Evolutionary conservation across 2,329 filamentous ascomycete genomes (phyloP).

Genomic region (Cordyceps cateniannulata): DNA sequence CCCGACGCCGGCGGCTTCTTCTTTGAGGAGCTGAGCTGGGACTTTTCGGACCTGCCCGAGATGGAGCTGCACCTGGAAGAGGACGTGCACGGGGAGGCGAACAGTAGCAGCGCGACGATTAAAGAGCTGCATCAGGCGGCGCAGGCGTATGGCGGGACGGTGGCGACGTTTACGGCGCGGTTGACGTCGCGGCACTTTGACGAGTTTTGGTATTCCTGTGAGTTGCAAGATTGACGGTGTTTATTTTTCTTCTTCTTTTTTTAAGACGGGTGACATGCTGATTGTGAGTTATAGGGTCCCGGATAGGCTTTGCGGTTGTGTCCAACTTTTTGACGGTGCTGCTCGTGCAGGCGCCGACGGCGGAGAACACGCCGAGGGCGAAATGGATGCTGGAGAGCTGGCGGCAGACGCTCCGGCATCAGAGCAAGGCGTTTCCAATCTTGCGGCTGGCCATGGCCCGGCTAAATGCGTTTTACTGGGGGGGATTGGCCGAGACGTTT

Average conservation of each 20-base stretch:
- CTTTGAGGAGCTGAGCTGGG: constrained; percentile 14
- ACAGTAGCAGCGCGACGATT: constrained; percentile 8
- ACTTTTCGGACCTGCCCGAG: constrained; percentile 13
- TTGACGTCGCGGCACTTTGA: constrained; percentile 14
- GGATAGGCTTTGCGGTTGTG: constrained; percentile 14
- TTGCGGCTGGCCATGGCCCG: constrained; percentile 14
- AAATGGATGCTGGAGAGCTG: constrained; percentile 15
- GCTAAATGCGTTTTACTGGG: constrained; percentile 13
- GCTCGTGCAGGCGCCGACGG: constrained; percentile 14
- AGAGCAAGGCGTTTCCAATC: constrained; percentile 14
- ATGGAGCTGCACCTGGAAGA: constrained; percentile 15
- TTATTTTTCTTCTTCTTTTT: too few relatives aligned
- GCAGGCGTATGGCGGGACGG: constrained; percentile 12
- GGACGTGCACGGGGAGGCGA: constrained; percentile 9
- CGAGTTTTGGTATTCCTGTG: constrained; percentile 16
- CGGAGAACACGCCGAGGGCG: constrained; percentile 12
- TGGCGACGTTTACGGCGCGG: constrained; percentile 12
- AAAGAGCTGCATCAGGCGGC: constrained; percentile 15
- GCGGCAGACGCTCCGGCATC: constrained; percentile 12
- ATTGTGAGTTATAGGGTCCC: constrained; percentile 5
- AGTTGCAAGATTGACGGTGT: too few relatives aligned
- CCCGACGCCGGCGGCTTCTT: constrained; percentile 10
- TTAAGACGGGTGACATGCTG: background rate
- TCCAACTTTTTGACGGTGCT: constrained; percentile 16
- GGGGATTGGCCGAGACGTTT: constrained; percentile 14